phyloP scores from a whole-genome alignment of 1,139 yeast species.

The Candida tunisiensis region DNA sequence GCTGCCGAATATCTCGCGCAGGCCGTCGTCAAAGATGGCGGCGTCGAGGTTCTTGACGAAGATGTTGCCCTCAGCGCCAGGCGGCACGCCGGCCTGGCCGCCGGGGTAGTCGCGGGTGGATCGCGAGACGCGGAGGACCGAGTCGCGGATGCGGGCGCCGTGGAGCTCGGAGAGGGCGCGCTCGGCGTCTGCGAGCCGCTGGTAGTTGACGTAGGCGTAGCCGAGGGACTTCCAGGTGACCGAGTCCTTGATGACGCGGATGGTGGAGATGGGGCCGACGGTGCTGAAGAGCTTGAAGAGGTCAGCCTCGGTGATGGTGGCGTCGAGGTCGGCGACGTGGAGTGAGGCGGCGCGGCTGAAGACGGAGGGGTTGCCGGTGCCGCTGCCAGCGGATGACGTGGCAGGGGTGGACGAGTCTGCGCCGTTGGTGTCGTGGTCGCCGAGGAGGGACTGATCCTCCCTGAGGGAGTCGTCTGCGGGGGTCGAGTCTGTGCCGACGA shows the following conservation, averaged over 20 bases:
- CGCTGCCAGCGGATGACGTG: too few relatives aligned
- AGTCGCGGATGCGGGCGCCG: constrained; percentile 61
- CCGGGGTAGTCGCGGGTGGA: constrained; percentile 40
- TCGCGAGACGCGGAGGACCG: constrained; percentile 41
- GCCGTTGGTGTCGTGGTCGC: too few relatives aligned
- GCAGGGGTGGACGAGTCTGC: too few relatives aligned
- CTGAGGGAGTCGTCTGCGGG: too few relatives aligned
- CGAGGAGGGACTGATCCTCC: too few relatives aligned
- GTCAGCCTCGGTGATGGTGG: constrained; percentile 65
- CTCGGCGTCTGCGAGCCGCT: constrained; percentile 62
- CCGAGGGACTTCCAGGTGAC: constrained; percentile 77
- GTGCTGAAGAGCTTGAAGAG: constrained; percentile 73
- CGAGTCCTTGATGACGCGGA: constrained; percentile 87
- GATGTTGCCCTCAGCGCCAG: constrained; percentile 6
- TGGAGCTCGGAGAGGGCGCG: constrained; percentile 69
- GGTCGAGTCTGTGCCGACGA: too few relatives aligned
- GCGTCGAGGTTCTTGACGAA: constrained; percentile 46
- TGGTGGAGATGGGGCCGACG: constrained; percentile 70
- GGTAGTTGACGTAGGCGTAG: constrained; percentile 86
- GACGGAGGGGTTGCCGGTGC: too few relatives aligned
- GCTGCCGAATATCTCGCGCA: constrained; percentile 71
- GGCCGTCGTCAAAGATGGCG: constrained; percentile 61
- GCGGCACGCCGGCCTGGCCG: constrained; percentile 12
- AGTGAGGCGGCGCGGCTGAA: too few relatives aligned
- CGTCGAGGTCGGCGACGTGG: constrained; percentile 84